Conservation (phyloP, 768 basidiomycete species). For the Punctularia strigosozonata region DNA sequence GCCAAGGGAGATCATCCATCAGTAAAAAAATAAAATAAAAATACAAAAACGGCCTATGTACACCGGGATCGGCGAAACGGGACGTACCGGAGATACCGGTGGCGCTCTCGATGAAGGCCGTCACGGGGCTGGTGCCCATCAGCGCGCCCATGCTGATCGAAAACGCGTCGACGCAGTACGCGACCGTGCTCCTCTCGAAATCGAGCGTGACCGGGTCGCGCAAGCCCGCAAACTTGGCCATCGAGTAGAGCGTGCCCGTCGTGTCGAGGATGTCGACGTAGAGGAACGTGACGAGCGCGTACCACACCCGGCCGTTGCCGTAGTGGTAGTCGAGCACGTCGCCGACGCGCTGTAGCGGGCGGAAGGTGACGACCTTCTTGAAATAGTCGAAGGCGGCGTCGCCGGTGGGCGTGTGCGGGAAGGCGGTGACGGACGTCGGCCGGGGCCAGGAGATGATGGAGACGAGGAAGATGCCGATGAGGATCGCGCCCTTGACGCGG, state of each 20-base stretch:
- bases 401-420: constrained; percentile 60
- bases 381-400: constrained; percentile 74
- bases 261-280: constrained; percentile 70
- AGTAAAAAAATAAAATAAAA: no score
- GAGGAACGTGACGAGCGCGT: constrained; percentile 80
- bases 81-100: constrained; percentile 61
- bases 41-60: no score
- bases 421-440: constrained; percentile 68
- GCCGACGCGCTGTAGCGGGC: constrained; percentile 46
- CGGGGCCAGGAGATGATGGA: constrained; percentile 84
- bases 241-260: constrained; percentile 65
- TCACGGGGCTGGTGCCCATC: constrained; percentile 72
- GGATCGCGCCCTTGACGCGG: constrained; percentile 72
- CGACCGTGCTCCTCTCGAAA: constrained; percentile 74
- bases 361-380: constrained; percentile 74
- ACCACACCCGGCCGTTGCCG: constrained; percentile 70
- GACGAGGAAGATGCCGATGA: constrained; percentile 75
- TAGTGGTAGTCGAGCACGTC: constrained; percentile 42
- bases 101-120: constrained; percentile 74
- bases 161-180: constrained; percentile 77
- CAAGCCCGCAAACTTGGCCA: constrained; percentile 86
- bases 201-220: constrained; percentile 77
- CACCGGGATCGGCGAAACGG: no score
- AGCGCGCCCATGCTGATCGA: constrained; percentile 73
- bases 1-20: no score